Evolutionary conservation across 805 yeast genomes (phyloP).

Genomic region (Starmera caribaea): DNA sequence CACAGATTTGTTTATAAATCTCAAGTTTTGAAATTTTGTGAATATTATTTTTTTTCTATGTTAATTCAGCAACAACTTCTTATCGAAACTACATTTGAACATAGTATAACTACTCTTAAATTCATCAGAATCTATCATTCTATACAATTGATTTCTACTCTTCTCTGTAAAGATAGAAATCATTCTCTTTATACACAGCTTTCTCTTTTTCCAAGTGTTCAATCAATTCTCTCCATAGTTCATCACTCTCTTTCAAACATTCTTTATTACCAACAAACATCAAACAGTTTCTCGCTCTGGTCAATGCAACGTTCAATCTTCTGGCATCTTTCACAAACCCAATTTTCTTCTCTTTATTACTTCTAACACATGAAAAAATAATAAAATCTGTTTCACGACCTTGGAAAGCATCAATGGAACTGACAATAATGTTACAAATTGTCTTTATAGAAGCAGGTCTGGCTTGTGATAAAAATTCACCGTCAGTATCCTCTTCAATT

Average conservation of each 20-base stretch:
- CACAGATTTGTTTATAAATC: no score
- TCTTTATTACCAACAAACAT: slow-evolving; percentile 53
- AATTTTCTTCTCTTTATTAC: slow-evolving; percentile 39
- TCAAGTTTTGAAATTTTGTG: no score
- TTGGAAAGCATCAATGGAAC: slow-evolving; percentile 78
- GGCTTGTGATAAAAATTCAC: slow-evolving; percentile 26
- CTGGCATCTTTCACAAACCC: slow-evolving; percentile 56
- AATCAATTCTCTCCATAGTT: slow-evolving; percentile 42
- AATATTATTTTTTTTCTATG: no score
- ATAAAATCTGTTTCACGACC: slow-evolving; percentile 80
- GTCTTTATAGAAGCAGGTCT: slow-evolving; percentile 18
- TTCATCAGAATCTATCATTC: no score
- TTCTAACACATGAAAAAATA: slow-evolving; percentile 67
- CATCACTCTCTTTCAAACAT: slow-evolving; percentile 34
- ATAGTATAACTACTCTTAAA: no score
- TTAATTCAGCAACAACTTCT: no score
- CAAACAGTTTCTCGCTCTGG: slow-evolving; percentile 57
- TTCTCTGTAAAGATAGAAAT: neutral
- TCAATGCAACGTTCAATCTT: slow-evolving; percentile 63
- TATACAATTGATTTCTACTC: neutral
- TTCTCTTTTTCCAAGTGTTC: slow-evolving; percentile 25
- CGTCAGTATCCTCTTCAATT: slow-evolving; percentile 44
- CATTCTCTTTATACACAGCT: slow-evolving; percentile 2
- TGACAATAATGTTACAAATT: slow-evolving; percentile 35
- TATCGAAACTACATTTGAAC: no score